A percentile compares a stretch with the other conserved stretches of the same genome.
Evolutionary conservation across 495 filamentous ascomycete species (phyloP).

Genomic region (Penicillium cosmopolitanum): DNA sequence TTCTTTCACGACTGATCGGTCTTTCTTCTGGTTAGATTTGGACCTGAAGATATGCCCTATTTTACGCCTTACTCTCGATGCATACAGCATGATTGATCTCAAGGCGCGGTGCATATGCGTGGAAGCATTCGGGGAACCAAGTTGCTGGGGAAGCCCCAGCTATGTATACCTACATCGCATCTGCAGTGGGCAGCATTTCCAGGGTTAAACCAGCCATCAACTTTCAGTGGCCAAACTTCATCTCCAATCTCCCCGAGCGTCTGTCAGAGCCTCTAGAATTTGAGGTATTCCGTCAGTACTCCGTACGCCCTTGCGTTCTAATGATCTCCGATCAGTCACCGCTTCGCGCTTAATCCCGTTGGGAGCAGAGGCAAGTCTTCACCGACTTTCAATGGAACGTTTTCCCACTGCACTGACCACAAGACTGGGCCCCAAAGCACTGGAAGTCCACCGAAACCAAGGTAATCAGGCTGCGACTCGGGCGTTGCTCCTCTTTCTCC

Average conservation of each 20-base stretch:
- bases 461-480: background rate
- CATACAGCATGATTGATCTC: background rate
- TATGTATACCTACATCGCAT: background rate
- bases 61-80: background rate
- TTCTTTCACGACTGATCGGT: too few species aligned
- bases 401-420: background rate
- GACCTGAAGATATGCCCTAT: conserved; percentile 3
- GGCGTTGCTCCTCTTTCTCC: conserved; percentile 1
- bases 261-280: background rate
- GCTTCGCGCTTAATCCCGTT: background rate
- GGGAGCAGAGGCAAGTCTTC: background rate
- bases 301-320: background rate
- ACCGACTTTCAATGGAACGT: background rate
- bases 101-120: background rate
- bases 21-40: background rate
- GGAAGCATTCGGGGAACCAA: background rate
- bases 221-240: too few species aligned
- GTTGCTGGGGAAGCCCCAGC: background rate
- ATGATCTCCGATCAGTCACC: conserved; percentile 1
- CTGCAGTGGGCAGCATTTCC: background rate
- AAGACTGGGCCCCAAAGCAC: background rate
- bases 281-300: background rate
- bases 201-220: too few species aligned
- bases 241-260: background rate
- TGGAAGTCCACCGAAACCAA: background rate